Evolutionary conservation across 345 rosid genomes (phyloP), one percentile per base, ranked within the genome.

Genomic region (Adansonia digitata): DNA sequence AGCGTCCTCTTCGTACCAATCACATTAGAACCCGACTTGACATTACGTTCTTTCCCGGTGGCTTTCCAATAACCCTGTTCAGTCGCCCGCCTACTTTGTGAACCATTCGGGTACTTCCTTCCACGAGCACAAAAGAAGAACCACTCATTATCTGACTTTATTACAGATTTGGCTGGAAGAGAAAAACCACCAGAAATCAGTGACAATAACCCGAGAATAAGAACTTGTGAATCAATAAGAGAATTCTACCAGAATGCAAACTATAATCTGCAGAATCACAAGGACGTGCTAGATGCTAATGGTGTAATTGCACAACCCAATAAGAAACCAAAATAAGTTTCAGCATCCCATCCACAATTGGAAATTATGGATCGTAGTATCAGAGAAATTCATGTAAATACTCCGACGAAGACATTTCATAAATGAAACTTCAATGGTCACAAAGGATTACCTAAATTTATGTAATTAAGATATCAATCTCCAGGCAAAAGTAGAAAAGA

Each of bases 1-100:
- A 94, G 94, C 42, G 98, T 92, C 81, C 98, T 91, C 80, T 94
- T 94, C 7, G 91, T 86, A 18, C 98, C 98, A 68, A 92, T 86
- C 20, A 87, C 78, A 24, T 71, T 65, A 52, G 82, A 72, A 22
- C 91, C 94, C 0, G 87, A 81, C 83, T 83, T 91, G 2, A 94
- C 95, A 46, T 80, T 85, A 2, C 97, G 83, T 57, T 92, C 98
- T 82, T 89, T 94, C 51, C 98, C 98, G 0, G 98, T 94, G 37
- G 97, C 95, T 80, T 94, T 94, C 98, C 97, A 92, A 26, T 94
- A 94, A 4, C 98, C 97, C 2, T 64, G 91, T 39, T 79, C 82
- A 3, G 98, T 94, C 8, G 97, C 97, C 74, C 97, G 82, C 69
- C 73, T 85, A 76, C 93, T 94, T 48, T 94, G 97, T 10, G 88